Base-by-base conservation (phyloP, 305 asterid genomes). In the Fraxinus sp. region DNA sequence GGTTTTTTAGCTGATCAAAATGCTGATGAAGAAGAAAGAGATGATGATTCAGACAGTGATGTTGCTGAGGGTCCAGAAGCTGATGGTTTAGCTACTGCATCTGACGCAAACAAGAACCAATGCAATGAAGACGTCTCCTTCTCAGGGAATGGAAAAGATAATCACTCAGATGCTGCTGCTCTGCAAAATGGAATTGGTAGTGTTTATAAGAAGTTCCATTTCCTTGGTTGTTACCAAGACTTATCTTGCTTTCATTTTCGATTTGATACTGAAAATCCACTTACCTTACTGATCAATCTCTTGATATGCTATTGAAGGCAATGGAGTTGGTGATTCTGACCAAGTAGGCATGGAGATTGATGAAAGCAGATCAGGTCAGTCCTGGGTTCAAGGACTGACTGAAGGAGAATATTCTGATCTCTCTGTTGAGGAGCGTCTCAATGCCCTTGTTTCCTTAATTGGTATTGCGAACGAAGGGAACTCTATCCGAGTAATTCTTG, bases 381-480 rank as follows among this genome's bases (percentile, higher is more conserved):
- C 92, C 81, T 97, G 99, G 99, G 93, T 93, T 82, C 98, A 92
- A 85, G 98, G 97, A 83, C 97, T 97, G 80, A 89, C 97, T 39
- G 99, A 95, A 91, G 99, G 98, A 83, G 99, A 97, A 85, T 97
- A 97, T 82, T 97, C 97, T 57, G 94, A 95, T 87, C 89, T 97
- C 36, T 92, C 97, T 71, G 97, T 95, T 35, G 98, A 97, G 85
- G 99, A 97, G 91, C 99, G 99, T 78, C 97, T 97, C 79, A 93
- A 86, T 86, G 98, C 98, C 64, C 94, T 97, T 84, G 95, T 93
- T 87, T 87, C 97, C 78, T 88, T 97, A 86, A 90, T 97, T 82
- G 94, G 98, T 78, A 80, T 97, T 81, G 97, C 99, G 57, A 97
- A 95, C 89, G 99, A 97, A 93, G 99, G 99, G 88, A 97, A 97